Evolutionary conservation across 371 early-diverging fungal genomes (phyloP).

Genomic region (Syncephalastrum monosporum): DNA sequence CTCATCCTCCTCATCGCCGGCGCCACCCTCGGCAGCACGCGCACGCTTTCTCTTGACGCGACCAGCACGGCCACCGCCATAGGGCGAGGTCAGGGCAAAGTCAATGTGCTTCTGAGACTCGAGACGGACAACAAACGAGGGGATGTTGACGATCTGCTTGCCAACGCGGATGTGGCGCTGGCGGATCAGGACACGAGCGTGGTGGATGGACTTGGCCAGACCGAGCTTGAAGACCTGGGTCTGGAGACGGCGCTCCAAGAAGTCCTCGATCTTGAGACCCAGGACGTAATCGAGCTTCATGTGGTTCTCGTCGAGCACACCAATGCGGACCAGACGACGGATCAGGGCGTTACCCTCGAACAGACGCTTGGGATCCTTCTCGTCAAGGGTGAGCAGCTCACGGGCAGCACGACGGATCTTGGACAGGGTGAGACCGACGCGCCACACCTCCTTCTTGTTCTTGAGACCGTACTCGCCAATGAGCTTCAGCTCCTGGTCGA

Average conservation of each 20-base stretch:
- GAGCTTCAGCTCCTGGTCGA: slow-evolving; percentile 99
- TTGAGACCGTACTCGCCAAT: slow-evolving; percentile 99
- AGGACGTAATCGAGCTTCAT: slow-evolving; percentile 99
- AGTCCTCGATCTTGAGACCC: slow-evolving; percentile 97
- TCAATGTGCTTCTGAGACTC: slow-evolving; percentile 98
- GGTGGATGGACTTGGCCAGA: slow-evolving; percentile 99
- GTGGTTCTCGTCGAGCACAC: slow-evolving; percentile 97
- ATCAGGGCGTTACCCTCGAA: slow-evolving; percentile 99
- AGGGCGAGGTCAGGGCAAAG: slow-evolving; percentile 97
- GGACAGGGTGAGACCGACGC: slow-evolving; percentile 95
- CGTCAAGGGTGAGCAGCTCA: slow-evolving; percentile 98
- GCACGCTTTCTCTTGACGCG: slow-evolving; percentile 96
- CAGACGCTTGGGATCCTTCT: slow-evolving; percentile 97
- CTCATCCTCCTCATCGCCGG: slow-evolving; percentile 70
- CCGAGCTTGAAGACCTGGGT: slow-evolving; percentile 99
- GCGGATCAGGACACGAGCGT: slow-evolving; percentile 99
- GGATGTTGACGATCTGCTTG: slow-evolving; percentile 98
- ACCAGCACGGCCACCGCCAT: slow-evolving; percentile 98
- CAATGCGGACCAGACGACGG: slow-evolving; percentile 96
- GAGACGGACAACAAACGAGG: slow-evolving; percentile 93
- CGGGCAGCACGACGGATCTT: slow-evolving; percentile 99
- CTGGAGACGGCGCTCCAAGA: slow-evolving; percentile 99
- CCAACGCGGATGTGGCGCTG: slow-evolving; percentile 99
- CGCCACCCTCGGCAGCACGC: slow-evolving; percentile 62
- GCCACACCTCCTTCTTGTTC: slow-evolving; percentile 99